phyloP scores from a whole-genome alignment of 192 early-diverging fungal species.

The Backusella westeae region DNA sequence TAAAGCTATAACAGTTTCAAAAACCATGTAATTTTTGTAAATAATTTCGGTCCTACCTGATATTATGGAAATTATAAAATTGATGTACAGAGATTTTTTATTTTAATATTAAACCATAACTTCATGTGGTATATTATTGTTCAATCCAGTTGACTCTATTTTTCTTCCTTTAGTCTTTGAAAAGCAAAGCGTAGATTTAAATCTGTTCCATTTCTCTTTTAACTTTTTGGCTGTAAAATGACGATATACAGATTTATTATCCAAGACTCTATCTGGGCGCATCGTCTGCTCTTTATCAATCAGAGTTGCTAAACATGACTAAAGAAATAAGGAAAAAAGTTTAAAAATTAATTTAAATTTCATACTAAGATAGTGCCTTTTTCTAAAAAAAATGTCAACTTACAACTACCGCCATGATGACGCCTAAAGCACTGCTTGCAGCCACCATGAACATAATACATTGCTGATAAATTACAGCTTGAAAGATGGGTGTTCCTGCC shows the following conservation, averaged over 20 bases:
- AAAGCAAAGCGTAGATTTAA: background rate
- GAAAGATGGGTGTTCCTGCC: slow-evolving; percentile 75
- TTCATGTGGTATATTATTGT: background rate
- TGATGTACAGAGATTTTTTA: background rate
- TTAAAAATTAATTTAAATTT: background rate
- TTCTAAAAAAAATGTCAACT: slow-evolving; percentile 9
- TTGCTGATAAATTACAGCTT: slow-evolving; percentile 81
- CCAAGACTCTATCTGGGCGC: slow-evolving; percentile 13
- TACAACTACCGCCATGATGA: slow-evolving; percentile 51
- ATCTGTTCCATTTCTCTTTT: background rate
- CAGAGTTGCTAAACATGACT: slow-evolving; percentile 19
- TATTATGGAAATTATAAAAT: background rate
- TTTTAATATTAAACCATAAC: background rate
- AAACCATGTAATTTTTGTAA: no score
- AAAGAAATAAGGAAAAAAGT: background rate
- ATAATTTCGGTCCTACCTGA: no score
- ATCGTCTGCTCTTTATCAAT: slow-evolving; percentile 22
- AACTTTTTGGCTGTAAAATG: background rate
- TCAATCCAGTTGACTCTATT: slow-evolving; percentile 2
- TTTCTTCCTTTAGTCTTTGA: background rate
- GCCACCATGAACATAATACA: slow-evolving; percentile 88
- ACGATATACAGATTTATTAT: slow-evolving; percentile 10
- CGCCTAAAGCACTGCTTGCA: slow-evolving; percentile 66
- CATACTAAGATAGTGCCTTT: background rate
- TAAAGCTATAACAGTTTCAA: no score